Conservation (phyloP, 1,284 basidiomycete species). For the Baeospora myosura region DNA sequence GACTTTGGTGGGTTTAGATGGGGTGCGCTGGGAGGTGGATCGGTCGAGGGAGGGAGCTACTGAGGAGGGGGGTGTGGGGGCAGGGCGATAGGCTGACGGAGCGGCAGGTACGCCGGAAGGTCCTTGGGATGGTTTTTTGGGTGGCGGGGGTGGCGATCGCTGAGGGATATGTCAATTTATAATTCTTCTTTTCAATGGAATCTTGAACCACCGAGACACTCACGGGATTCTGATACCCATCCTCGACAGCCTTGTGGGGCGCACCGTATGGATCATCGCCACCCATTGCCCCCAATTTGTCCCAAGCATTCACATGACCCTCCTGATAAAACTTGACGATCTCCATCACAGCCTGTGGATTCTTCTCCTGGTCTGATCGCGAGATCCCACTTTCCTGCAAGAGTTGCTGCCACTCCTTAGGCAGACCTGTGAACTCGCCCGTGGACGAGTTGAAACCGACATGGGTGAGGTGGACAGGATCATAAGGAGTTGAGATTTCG, state of each 20-base stretch:
- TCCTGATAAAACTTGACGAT: constrained; percentile 99
- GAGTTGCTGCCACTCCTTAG: constrained; percentile 98
- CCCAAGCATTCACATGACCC: constrained; percentile 73
- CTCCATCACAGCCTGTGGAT: constrained; percentile 97
- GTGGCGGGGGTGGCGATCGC: constrained; percentile 39
- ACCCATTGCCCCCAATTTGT: constrained; percentile 65
- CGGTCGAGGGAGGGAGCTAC: constrained; percentile 62
- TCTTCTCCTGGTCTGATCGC: constrained; percentile 90
- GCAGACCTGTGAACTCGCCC: constrained; percentile 95
- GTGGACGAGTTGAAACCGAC: constrained; percentile 99
- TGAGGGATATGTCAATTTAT: constrained; percentile 13
- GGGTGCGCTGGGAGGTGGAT: constrained; percentile 66
- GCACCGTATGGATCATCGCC: constrained; percentile 11
- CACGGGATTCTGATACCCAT: constrained; percentile 46
- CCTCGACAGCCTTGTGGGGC: constrained; percentile 25
- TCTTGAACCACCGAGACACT: constrained; percentile 23
- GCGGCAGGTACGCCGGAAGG: constrained; percentile 26
- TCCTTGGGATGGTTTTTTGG: constrained; percentile 55
- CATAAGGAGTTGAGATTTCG: constrained; percentile 96
- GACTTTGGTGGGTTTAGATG: constrained; percentile 42
- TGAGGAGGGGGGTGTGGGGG: constrained; percentile 57
- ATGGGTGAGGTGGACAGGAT: constrained; percentile 99
- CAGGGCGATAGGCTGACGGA: constrained; percentile 55
- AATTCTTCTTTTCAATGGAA: constrained; percentile 3
- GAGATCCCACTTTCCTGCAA: constrained; percentile 96